Conservation (phyloP, 495 filamentous ascomycete species). For the Trichocladium antarcticum region DNA sequence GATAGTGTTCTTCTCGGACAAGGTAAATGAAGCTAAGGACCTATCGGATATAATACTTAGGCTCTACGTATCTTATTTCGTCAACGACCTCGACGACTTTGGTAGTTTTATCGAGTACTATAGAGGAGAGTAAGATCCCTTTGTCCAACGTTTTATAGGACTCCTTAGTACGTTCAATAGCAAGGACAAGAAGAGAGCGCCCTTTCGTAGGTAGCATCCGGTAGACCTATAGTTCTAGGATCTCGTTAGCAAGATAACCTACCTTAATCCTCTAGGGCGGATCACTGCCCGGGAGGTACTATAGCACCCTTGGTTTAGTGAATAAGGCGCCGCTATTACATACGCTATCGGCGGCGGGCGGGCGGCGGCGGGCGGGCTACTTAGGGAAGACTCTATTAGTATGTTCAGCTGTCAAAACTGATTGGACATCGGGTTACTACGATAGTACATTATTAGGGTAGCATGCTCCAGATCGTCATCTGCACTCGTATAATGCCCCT, state of each 20-base stretch:
- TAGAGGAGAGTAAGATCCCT: background rate
- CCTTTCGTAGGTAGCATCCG: background rate
- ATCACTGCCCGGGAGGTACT: conserved; percentile 3
- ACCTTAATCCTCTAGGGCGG: background rate
- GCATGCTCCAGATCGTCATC: too few relatives aligned
- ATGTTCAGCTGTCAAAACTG: background rate
- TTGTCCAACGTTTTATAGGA: background rate
- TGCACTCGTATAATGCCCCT: too few relatives aligned
- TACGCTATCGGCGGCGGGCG: too few relatives aligned
- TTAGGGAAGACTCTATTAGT: too few relatives aligned
- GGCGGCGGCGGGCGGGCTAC: too few relatives aligned
- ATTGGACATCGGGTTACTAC: too few relatives aligned
- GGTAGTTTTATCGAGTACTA: conserved; percentile 1
- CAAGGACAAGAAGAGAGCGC: background rate
- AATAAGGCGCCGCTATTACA: background rate
- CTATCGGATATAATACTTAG: background rate
- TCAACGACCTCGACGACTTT: background rate
- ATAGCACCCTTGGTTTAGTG: conserved; percentile 1
- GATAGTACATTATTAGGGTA: too few relatives aligned
- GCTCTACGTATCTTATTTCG: conserved; percentile 1
- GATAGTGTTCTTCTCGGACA: conserved; percentile 1
- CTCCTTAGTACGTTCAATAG: background rate
- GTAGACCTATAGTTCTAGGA: background rate
- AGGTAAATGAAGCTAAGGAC: background rate
- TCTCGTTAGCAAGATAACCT: conserved; percentile 1